Evolutionary conservation across 2,329 filamentous ascomycete species (phyloP).

Genomic region (Cordyceps javanica): DNA sequence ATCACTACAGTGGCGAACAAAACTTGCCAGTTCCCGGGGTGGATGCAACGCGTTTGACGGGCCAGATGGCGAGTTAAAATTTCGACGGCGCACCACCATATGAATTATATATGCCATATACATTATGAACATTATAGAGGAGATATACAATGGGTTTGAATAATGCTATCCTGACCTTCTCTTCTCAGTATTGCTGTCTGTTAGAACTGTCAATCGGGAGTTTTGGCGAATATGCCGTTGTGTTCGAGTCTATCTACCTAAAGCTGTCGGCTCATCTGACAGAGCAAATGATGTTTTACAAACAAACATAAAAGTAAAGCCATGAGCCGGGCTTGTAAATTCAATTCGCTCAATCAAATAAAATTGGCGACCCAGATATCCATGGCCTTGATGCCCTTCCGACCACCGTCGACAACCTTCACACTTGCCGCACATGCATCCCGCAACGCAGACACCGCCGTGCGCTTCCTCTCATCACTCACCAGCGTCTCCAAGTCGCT

Average conservation of each 20-base stretch:
- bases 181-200: too few relatives aligned
- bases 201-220: too few relatives aligned
- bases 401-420: slow-evolving; percentile 10
- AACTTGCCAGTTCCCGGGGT: too few relatives aligned
- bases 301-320: too few relatives aligned
- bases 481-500: slow-evolving; percentile 12
- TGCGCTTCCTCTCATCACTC: slow-evolving; percentile 14
- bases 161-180: neutral
- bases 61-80: too few relatives aligned
- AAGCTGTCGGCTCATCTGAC: neutral
- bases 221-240: too few relatives aligned
- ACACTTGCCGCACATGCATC: slow-evolving; percentile 16
- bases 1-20: neutral
- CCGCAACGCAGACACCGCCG: slow-evolving; percentile 15
- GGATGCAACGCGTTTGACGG: too few relatives aligned
- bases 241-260: neutral
- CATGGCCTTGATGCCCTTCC: slow-evolving; percentile 10
- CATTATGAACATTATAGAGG: neutral
- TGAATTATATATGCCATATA: neutral
- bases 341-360: neutral
- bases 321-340: too few relatives aligned
- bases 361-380: slow-evolving; percentile 15
- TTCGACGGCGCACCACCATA: too few relatives aligned
- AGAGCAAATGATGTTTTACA: too few relatives aligned
- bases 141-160: neutral